phyloP scores from a whole-genome alignment of 352 stramenopile species.

The Globisporangium megalacanthum region DNA sequence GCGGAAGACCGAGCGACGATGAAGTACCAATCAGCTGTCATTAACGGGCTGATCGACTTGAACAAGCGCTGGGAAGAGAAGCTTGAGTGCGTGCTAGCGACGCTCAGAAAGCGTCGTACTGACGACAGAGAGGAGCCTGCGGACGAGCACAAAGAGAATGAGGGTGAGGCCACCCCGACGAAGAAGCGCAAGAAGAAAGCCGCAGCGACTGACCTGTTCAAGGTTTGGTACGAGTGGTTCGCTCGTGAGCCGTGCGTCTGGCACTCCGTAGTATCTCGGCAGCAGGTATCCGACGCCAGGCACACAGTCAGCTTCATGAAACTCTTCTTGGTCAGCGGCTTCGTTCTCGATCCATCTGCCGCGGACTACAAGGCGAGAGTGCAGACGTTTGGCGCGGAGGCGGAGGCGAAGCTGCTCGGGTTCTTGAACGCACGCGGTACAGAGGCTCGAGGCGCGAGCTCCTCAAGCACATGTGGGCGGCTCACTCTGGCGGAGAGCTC shows the following conservation, averaged over 20 bases:
- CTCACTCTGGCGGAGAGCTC: background rate
- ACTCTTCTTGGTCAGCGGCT: background rate
- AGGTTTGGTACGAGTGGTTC: conserved; percentile 3
- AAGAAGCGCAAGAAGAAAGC: conserved; percentile 7
- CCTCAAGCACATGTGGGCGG: background rate
- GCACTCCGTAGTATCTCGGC: background rate
- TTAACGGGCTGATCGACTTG: conserved; percentile 4
- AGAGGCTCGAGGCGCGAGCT: background rate
- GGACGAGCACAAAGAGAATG: background rate
- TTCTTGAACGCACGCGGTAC: background rate
- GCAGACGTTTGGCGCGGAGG: background rate
- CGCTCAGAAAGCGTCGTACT: background rate
- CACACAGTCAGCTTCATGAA: conserved; percentile 5
- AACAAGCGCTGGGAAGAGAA: conserved; percentile 1
- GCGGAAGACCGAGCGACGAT: conserved; percentile 1
- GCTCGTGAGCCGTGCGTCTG: conserved; percentile 4
- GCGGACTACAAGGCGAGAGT: background rate
- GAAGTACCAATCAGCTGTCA: conserved; percentile 6
- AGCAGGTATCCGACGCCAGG: background rate
- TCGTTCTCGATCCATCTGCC: background rate
- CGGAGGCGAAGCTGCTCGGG: background rate
- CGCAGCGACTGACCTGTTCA: background rate
- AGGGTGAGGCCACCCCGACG: background rate
- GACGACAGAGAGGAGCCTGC: background rate
- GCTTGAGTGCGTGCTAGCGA: background rate